Evolutionary conservation across 306 rosid species (phyloP).

Genomic region (Lupinus albus): DNA sequence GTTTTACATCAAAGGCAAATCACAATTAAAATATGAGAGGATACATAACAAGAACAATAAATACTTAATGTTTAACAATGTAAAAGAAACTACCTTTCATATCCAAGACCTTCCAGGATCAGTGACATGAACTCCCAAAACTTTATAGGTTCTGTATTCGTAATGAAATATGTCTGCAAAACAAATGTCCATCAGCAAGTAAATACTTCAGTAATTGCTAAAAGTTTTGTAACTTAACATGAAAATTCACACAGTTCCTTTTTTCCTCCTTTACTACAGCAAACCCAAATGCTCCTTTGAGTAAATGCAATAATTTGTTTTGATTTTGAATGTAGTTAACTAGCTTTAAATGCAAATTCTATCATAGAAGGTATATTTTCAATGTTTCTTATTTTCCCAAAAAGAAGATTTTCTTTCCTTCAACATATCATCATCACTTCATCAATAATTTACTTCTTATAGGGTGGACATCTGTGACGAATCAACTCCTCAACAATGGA

Average conservation of each 20-base stretch:
- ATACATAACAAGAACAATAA: conserved; percentile 20
- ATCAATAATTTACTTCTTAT: conserved; percentile 36
- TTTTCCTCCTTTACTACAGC: neutral
- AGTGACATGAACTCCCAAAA: conserved; percentile 93
- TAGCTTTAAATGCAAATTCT: conserved; percentile 16
- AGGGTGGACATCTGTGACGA: conserved; percentile 17
- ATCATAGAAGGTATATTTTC: conserved; percentile 20
- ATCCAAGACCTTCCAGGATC: conserved; percentile 88
- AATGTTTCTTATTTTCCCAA: conserved; percentile 14
- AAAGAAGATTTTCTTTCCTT: neutral
- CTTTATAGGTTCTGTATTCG: conserved; percentile 86
- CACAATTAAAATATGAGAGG: conserved; percentile 14
- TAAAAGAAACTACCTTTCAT: conserved; percentile 62
- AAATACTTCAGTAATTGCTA: conserved; percentile 11
- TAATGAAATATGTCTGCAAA: conserved; percentile 91
- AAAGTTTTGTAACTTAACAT: conserved; percentile 27
- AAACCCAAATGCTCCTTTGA: conserved; percentile 1
- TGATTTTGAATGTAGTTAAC: conserved; percentile 16
- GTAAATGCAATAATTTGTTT: conserved; percentile 30
- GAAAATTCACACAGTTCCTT: conserved; percentile 12
- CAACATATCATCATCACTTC: conserved; percentile 1
- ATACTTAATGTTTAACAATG: conserved; percentile 15
- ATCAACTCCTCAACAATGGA: neutral
- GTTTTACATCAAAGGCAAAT: conserved; percentile 1
- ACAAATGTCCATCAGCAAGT: conserved; percentile 35